Percentiles rank a stretch among this genome's conserved stretches.
These are phyloP conservation scores for Tulasnella sp. DNA, from an alignment of 768 basidiomycete species.

Conservation along the genomic window DNA sequence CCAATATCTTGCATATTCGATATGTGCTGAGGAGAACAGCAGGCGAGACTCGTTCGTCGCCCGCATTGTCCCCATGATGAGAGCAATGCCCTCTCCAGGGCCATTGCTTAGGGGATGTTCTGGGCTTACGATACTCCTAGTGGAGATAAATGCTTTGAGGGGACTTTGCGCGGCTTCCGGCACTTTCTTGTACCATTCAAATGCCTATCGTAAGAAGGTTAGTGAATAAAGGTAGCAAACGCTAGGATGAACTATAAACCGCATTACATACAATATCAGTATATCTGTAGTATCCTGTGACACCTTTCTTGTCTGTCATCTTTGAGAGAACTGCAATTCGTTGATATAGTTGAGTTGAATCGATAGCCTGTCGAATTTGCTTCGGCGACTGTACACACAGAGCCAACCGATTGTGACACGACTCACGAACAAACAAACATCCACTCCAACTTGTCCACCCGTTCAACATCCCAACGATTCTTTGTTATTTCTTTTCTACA, in stretches of 20 bases:
- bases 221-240: background rate
- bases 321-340: background rate
- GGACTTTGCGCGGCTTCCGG: constrained; percentile 40
- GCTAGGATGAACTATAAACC: background rate
- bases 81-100: constrained; percentile 51
- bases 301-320: constrained; percentile 1
- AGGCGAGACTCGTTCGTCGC: constrained; percentile 60
- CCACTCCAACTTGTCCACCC: background rate
- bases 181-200: constrained; percentile 30
- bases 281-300: constrained; percentile 35
- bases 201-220: background rate
- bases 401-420: too few relatives aligned
- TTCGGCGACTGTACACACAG: too few relatives aligned
- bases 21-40: constrained; percentile 68
- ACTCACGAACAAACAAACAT: constrained; percentile 7
- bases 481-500: background rate
- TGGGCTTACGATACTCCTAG: constrained; percentile 53
- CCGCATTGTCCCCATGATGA: constrained; percentile 49
- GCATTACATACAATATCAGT: constrained; percentile 44
- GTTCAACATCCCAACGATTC: too few relatives aligned
- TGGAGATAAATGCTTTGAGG: constrained; percentile 57
- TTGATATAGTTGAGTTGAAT: constrained; percentile 2
- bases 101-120: constrained; percentile 58
- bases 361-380: background rate
- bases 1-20: constrained; percentile 79